A percentile compares a stretch with the other conserved stretches of the same genome.
Evolutionary conservation across 2,329 filamentous ascomycete species (phyloP).

Genomic region (Cercospora zeae-maydis): DNA sequence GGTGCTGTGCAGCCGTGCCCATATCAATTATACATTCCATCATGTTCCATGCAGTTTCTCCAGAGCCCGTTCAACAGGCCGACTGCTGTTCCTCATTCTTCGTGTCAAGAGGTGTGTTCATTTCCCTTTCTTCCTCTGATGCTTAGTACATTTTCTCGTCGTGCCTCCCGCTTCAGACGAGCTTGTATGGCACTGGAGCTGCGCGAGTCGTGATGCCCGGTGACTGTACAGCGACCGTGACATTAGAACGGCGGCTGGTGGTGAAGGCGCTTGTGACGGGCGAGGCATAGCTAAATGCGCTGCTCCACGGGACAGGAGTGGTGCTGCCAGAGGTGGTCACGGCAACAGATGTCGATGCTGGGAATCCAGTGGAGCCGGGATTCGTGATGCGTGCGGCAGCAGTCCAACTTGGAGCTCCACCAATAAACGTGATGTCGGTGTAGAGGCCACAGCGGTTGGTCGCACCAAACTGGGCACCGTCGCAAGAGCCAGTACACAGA

Average conservation of each 20-base stretch:
- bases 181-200: neutral
- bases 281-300: slow-evolving; percentile 2
- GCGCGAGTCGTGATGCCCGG: slow-evolving; percentile 1
- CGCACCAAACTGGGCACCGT: slow-evolving; percentile 23
- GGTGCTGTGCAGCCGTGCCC: slow-evolving; percentile 7
- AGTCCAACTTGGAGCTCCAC: slow-evolving; percentile 22
- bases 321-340: neutral
- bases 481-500: slow-evolving; percentile 24
- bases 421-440: slow-evolving; percentile 21
- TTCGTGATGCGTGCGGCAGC: slow-evolving; percentile 18
- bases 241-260: slow-evolving; percentile 2
- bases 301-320: neutral
- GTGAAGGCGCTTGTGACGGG: neutral
- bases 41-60: slow-evolving; percentile 1
- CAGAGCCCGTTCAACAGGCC: slow-evolving; percentile 10
- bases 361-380: slow-evolving; percentile 5
- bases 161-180: neutral
- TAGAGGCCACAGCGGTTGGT: slow-evolving; percentile 24
- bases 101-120: neutral
- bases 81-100: neutral
- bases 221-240: neutral
- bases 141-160: neutral
- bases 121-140: neutral
- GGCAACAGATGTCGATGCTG: slow-evolving; percentile 2
- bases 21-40: slow-evolving; percentile 3